Percentiles rank a stretch among this genome's conserved stretches.
phyloP scores from a whole-genome alignment of 2,329 filamentous ascomycete genomes.

The Exophiala xenobiotica region DNA sequence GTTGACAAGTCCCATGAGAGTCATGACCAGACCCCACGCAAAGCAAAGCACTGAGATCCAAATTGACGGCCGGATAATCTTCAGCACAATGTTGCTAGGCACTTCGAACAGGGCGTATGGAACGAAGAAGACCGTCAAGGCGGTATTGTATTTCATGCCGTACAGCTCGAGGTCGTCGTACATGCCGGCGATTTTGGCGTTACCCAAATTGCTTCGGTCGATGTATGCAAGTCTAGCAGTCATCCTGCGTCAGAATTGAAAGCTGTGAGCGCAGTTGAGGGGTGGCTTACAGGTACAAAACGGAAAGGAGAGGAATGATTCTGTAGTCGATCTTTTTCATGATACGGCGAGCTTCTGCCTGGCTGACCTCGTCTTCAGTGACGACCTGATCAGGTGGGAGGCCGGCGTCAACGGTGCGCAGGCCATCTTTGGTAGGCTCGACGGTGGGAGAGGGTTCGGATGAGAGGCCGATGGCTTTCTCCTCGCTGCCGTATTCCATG shows the following conservation, averaged over 20 bases:
- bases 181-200: conserved; percentile 47
- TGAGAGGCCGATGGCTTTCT: background rate
- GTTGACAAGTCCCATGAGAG: conserved; percentile 45
- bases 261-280: conserved; percentile 38
- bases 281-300: conserved; percentile 47
- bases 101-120: conserved; percentile 36
- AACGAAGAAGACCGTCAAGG: conserved; percentile 31
- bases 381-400: background rate
- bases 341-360: background rate
- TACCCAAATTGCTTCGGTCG: conserved; percentile 49
- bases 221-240: conserved; percentile 23
- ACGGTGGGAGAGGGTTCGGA: background rate
- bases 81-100: conserved; percentile 51
- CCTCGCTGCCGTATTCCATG: background rate
- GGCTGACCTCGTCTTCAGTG: background rate
- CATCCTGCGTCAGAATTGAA: background rate
- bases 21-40: conserved; percentile 46
- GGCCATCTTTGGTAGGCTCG: background rate
- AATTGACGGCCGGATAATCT: conserved; percentile 28
- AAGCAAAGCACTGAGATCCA: conserved; percentile 25
- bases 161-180: conserved; percentile 45
- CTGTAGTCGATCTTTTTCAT: conserved; percentile 46
- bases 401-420: background rate
- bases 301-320: conserved; percentile 44
- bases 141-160: conserved; percentile 40